Evolutionary conservation across 169 alveolate species (phyloP), one percentile per base, ranked within the genome.

Genomic region (Theileria equi): DNA sequence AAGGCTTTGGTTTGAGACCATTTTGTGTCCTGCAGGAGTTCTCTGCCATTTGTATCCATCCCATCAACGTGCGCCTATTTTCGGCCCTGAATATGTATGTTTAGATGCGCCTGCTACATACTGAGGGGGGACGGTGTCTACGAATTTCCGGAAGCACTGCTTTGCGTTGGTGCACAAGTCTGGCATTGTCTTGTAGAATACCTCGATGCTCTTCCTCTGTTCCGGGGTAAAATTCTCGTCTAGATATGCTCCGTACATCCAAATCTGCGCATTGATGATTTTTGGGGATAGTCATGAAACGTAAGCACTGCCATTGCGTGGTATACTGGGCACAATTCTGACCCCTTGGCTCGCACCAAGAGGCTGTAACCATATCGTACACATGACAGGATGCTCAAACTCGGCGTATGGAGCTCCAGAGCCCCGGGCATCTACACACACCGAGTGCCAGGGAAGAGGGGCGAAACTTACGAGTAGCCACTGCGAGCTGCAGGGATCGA

Each of bases 41-140:
- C 35, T 76, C 85, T 1, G 85, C 85, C 73, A 63, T 76, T 57
- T 76, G 85, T 19, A 76, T 38, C 85, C 85, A 76, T 29, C 80
- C 72, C 74, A 76, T 5, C 45, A 76, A 16, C 36, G 50, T 55
- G 21, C 80, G 64, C 47, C 85, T 61, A 32, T 44, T 65, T 4
- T 76, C 80, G 31, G 50, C 47, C 25, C 85, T 76, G 52, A 19
- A 43, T 10, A 3, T n/a, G n/a, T n/a, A 31, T 11, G 13, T n/a
- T 62, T 59, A 19, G 34, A n/a, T 2, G 7, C 32, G 25, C 3
- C 25, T 17, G 34, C 34, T n/a, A 50, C 68, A 19, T 13, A 73
- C 83, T 55, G 43, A 17, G 83, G 83, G 8, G 83, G 83, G 26
- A 63, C 61, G 25, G 49, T 43, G 21, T 59, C 8, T 35, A 62